Evolutionary conservation across 208 protist species (phyloP).

Genomic region (Trichomonas tenax): DNA sequence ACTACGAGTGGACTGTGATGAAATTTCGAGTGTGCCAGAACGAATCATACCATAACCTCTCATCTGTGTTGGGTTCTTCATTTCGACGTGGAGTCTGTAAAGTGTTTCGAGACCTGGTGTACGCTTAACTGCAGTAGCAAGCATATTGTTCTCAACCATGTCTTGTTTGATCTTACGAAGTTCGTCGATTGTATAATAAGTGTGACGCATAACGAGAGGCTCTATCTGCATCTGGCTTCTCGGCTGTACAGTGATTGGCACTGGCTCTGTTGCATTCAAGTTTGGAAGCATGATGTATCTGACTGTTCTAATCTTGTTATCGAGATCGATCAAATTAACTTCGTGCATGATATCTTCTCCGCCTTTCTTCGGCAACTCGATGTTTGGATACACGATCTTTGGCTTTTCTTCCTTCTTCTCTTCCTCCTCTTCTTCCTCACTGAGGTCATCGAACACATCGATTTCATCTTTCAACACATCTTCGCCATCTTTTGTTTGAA

Average conservation of each 20-base stretch:
- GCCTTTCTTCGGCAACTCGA: background rate
- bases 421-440: background rate
- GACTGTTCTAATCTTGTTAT: background rate
- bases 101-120: background rate
- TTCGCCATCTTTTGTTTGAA: background rate
- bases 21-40: background rate
- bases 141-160: background rate
- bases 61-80: background rate
- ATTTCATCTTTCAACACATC: background rate
- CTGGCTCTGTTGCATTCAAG: background rate
- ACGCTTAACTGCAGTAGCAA: background rate
- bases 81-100: background rate
- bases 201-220: background rate
- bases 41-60: background rate
- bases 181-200: background rate
- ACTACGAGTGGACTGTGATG: background rate
- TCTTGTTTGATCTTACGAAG: background rate
- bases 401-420: background rate
- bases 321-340: background rate
- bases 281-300: background rate
- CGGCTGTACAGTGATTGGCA: background rate
- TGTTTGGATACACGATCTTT: background rate
- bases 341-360: background rate
- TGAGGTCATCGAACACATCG: background rate
- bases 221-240: background rate